Base-by-base conservation (phyloP, 202 grass and related monocot species). In the Brachypodium distachyon region DNA sequence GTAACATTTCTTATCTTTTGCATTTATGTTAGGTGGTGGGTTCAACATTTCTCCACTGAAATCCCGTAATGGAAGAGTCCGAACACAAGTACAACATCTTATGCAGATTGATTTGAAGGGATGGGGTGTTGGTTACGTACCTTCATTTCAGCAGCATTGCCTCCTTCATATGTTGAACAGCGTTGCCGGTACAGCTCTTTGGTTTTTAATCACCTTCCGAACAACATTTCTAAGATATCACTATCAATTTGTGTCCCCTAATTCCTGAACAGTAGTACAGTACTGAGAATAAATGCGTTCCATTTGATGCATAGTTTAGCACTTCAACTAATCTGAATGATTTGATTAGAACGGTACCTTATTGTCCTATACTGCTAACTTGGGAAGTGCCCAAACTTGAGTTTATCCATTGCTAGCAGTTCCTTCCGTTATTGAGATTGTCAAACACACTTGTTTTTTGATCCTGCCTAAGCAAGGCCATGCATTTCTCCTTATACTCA, bases 21-120 rank as follows among this genome's bases (percentile, higher is more conserved):
- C 46, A 87, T 81, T 69, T 77, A 48, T 57, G 50, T 7, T 76
- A 98, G 95, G 95, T 81, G 95, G 95, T 11, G 95, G 95, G 3
- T 94, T 98, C 77, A 98, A 92, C 66, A 98, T 98, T 82, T 98
- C 95, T 81, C 91, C 95, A 40, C 64, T 98, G 65, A 94, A 94
- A 83, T 78, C 82, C 74, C 89, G 87, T 73, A 83, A 92, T 63
- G 91, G 95, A 61, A 94, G 83, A 88, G 81, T 66, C 23, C 83
- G 89, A 78, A 92, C 95, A 54, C 95, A 98, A 92, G 95, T 98
- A 41, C 91, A 98, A 16, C 82, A 98, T 84, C 89, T 98, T 70
- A 98, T 98, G 89, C 95, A 98, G 82, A 94, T 98, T 82, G 95
- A 98, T 88, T 84, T 98, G 66, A 98, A 98, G 87, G 91, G 95